Evolutionary conservation across 345 rosid species (phyloP).

Genomic region (Mercurialis annua): DNA sequence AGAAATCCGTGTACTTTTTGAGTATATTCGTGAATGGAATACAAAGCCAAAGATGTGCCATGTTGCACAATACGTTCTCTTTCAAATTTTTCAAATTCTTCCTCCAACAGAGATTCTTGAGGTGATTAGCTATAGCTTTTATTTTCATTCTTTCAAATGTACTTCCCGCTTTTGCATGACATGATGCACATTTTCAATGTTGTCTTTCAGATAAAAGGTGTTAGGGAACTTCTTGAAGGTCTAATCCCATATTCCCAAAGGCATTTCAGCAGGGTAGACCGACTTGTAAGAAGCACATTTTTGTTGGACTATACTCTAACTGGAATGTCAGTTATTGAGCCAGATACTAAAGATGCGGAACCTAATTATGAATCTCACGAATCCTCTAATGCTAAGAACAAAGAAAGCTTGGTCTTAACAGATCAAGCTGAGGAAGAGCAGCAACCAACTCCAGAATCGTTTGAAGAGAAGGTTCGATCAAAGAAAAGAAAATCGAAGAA

Average conservation of each 20-base stretch:
- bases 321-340: conserved; percentile 84
- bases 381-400: conserved; percentile 13
- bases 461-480: conserved; percentile 27
- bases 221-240: conserved; percentile 84
- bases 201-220: conserved; percentile 60
- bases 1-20: conserved; percentile 63
- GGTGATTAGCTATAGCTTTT: conserved; percentile 38
- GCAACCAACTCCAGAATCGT: conserved; percentile 25
- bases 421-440: conserved; percentile 20
- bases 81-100: conserved; percentile 58
- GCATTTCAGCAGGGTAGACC: conserved; percentile 84
- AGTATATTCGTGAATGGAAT: conserved; percentile 90
- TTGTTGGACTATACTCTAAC: conserved; percentile 78
- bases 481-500: conserved; percentile 67
- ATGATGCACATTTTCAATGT: conserved; percentile 9
- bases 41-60: conserved; percentile 88
- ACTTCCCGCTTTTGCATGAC: not conserved
- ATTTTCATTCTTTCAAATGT: not conserved
- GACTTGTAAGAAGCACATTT: conserved; percentile 82
- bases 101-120: conserved; percentile 75
- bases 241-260: conserved; percentile 84
- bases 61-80: conserved; percentile 78
- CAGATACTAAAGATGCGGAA: conserved; percentile 31
- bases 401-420: not conserved
- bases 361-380: not conserved